Evolutionary conservation across 2,329 filamentous ascomycete species (phyloP), one percentile per base, ranked within the genome.

Genomic region (Xylaria sp.): DNA sequence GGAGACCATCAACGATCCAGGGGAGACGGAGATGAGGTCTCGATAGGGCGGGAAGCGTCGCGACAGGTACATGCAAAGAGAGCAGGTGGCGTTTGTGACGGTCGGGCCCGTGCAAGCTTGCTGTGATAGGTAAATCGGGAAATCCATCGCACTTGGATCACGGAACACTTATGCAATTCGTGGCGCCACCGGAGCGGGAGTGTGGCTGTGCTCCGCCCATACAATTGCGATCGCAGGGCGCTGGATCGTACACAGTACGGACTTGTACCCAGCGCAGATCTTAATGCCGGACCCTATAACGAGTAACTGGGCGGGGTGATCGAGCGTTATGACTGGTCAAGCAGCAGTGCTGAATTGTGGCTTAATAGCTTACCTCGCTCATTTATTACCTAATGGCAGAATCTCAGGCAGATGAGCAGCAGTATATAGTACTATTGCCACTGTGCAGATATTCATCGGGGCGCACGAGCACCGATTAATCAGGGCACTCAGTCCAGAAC

Each of bases 1-100:
- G 62, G 60, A 52, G 64, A 71, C 60, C 71, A 73, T 72, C 55
- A 68, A 71, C 64, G 51, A 58, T 51, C 11, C 8, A 42, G 37
- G 23, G 23, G 23, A 30, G 49, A 11, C 34, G 50, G 18, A 23
- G 55, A 18, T 18, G 19, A 54, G 8, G 55, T 46, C 30, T 52
- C 19, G 55, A 37, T 52, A 46, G 7, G 49, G 19, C 42, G 52
- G 46, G 54, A 51, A 53, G 54, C 48, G 47, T 54, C 44, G 52
- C 42, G 52, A 50, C 30, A 57, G 53, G 44, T 47, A 56, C 37
- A 53, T 54, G 44, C 18, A 19, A 52, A 55, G 52, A 54, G 18
- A 13, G 11, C 42, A 30, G 39, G 57, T 64, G 62, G 62, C 58
- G 57, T 60, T 16, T 6, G 8, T 46, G 42, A n/a, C 42, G 5